Conservation (phyloP, 495 filamentous ascomycete species). For the Penicillium manginii region DNA sequence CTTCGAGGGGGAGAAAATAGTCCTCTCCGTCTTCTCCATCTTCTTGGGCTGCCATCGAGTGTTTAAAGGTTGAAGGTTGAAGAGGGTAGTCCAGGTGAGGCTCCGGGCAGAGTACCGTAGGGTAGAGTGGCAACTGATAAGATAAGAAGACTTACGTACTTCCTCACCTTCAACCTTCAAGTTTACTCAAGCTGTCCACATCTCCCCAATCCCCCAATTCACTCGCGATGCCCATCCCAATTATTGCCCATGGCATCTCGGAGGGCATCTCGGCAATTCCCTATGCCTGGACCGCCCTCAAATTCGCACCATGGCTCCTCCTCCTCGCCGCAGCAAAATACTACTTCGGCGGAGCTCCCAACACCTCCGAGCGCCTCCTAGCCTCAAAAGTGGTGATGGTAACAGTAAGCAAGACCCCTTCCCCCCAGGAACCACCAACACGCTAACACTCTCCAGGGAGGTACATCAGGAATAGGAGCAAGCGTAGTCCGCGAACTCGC, state of each 20-base stretch:
- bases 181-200: constrained; percentile 1
- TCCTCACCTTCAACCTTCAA: too few species aligned
- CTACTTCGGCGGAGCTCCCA: constrained; percentile 76
- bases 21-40: constrained; percentile 53
- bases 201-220: constrained; percentile 15
- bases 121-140: constrained; percentile 26
- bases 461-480: constrained; percentile 92
- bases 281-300: constrained; percentile 61
- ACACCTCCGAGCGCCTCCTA: constrained; percentile 81
- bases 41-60: background rate
- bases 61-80: background rate
- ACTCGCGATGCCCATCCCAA: constrained; percentile 74
- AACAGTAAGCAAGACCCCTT: too few species aligned
- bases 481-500: constrained; percentile 74
- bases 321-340: constrained; percentile 71
- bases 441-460: constrained; percentile 62
- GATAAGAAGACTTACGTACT: constrained; percentile 29
- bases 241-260: constrained; percentile 61
- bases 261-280: constrained; percentile 73
- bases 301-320: constrained; percentile 59
- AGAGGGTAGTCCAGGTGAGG: background rate
- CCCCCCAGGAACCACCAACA: too few species aligned
- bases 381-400: constrained; percentile 92
- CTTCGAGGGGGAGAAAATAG: constrained; percentile 69
- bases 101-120: too few species aligned